Evolutionary conservation across 345 rosid genomes (phyloP), one percentile per base, ranked within the genome.

Genomic region (Hevea brasiliensis): DNA sequence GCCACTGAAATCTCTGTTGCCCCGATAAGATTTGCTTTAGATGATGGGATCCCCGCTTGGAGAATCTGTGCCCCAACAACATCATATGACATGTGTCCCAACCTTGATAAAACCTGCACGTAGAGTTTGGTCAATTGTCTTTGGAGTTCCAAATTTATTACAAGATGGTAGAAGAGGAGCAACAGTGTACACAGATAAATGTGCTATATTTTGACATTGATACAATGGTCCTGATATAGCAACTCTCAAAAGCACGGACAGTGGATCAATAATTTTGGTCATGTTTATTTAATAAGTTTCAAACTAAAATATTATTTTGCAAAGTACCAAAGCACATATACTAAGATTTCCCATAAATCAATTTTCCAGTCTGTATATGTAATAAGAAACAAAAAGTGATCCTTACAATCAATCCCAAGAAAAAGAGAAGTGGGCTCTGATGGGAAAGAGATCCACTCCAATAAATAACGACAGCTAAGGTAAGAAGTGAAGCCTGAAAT

Each of bases 71-170:
- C 92, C 54, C 97, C 93, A 11, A 92, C 88, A 44, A 94, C 81
- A 61, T 90, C 97, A 29, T 90, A 90, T 20, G 97, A 89, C 98
- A 92, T 90, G 79, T 95, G 92, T 42, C 99, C 98, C 74, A 95
- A 82, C 78, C 99, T 86, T 51, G 98, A 95, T 12, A 92, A 69
- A 32, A 95, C 92, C 97, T 95, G 85, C 81, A 71, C 40, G 65
- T 12, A 60, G 17, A 60, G 35, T 40, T 15, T 18, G 61, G 67
- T 80, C 29, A 17, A 14, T 53, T 27, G 18, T 55, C 13, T 17
- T 60, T 10, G 8, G 35, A 21, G 4, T 54, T 8, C 26, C 61
- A 57, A 55, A 70, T 18, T 48, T 29, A 3, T 35, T 3, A n/a
- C 47, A 50, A 1, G n/a, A 15, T 6, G 42, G 59, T 55, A 24